Evolutionary conservation across 2,329 filamentous ascomycete genomes (phyloP).

Genomic region (Dichotomopilus funicola): DNA sequence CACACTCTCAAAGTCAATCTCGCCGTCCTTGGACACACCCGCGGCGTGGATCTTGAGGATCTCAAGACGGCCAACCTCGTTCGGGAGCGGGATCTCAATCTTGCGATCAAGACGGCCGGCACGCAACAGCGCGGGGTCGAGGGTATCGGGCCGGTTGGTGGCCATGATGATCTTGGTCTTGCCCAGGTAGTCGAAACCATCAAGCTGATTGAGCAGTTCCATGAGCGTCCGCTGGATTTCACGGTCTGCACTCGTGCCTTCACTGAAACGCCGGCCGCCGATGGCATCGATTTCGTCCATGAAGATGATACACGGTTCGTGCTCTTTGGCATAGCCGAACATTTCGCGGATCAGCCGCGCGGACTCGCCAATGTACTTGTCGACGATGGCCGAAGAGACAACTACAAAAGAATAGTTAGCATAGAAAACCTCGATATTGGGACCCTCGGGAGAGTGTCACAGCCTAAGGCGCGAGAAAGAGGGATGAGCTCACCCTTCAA

Average conservation of each 20-base stretch:
- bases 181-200: conserved; percentile 97
- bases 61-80: conserved; percentile 92
- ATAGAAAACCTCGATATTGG: too few species aligned
- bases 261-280: conserved; percentile 90
- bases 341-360: conserved; percentile 96
- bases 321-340: conserved; percentile 99
- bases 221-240: conserved; percentile 98
- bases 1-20: conserved; percentile 97
- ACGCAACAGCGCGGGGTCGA: conserved; percentile 87
- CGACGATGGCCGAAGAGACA: conserved; percentile 96
- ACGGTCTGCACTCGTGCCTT: conserved; percentile 93
- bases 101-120: conserved; percentile 93
- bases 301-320: conserved; percentile 99
- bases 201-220: conserved; percentile 97
- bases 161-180: conserved; percentile 99
- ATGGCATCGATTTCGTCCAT: conserved; percentile 99
- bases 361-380: conserved; percentile 99
- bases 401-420: conserved; percentile 47
- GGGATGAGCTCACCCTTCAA: conserved; percentile 64
- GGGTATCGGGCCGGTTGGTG: conserved; percentile 92
- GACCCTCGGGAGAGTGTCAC: too few species aligned
- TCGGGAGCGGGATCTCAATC: conserved; percentile 94
- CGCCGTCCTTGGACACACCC: conserved; percentile 81
- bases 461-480: too few species aligned
- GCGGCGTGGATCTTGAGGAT: conserved; percentile 96